Percentiles rank a stretch among this genome's conserved stretches.
Conservation (phyloP, 148 eudicot genomes). For the Drosera capensis region DNA sequence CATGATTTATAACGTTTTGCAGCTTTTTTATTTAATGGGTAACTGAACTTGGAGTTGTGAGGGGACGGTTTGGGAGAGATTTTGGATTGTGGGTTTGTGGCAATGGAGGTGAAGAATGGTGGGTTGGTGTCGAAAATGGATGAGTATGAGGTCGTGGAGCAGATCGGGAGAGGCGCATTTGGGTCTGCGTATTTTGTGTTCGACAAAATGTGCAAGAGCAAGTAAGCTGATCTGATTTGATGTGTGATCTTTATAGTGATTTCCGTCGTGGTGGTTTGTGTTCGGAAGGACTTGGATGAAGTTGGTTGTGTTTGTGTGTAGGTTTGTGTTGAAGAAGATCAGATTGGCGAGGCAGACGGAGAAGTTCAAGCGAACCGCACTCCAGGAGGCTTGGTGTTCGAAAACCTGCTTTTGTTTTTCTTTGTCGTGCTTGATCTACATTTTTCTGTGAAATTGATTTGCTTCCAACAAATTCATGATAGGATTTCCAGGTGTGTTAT, state of each 20-base stretch:
- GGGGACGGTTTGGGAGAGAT: too few species aligned
- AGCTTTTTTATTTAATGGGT: too few species aligned
- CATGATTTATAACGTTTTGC: too few species aligned
- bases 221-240: slow-evolving; percentile 18
- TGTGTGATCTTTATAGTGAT: neutral
- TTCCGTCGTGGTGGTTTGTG: too few species aligned
- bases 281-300: neutral
- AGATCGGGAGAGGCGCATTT: slow-evolving; percentile 81
- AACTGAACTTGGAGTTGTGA: too few species aligned
- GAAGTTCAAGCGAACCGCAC: slow-evolving; percentile 58
- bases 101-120: slow-evolving; percentile 26
- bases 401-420: neutral
- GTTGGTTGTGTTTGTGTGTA: slow-evolving; percentile 3
- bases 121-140: slow-evolving; percentile 49
- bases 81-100: too few species aligned
- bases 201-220: slow-evolving; percentile 34
- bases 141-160: slow-evolving; percentile 62
- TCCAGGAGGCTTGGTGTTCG: slow-evolving; percentile 43
- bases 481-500: too few species aligned
- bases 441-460: neutral
- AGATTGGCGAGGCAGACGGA: slow-evolving; percentile 59
- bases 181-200: slow-evolving; percentile 75
- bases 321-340: slow-evolving; percentile 76
- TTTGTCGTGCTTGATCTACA: neutral
- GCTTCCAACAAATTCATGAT: too few species aligned